These are phyloP conservation scores for Exutisphaerella laricina DNA, from an alignment of 2,329 filamentous ascomycete species.

Conservation along the genomic window DNA sequence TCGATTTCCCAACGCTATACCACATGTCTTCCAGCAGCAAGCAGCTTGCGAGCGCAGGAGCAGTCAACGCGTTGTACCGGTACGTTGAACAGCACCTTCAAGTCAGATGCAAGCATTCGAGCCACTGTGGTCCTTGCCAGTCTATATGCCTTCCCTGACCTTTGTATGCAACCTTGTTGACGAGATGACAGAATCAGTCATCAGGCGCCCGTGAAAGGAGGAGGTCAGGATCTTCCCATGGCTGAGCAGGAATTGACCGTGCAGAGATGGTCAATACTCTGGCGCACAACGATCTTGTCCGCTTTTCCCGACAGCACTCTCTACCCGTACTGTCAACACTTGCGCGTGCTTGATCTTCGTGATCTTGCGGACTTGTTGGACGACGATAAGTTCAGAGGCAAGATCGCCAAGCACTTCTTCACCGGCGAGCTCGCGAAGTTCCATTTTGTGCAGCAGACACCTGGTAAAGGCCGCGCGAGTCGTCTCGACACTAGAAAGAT, in stretches of 20 bases:
- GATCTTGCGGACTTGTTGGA: conserved; percentile 58
- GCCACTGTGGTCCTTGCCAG: too few species aligned
- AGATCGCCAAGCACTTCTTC: conserved; percentile 55
- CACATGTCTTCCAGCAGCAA: conserved; percentile 53
- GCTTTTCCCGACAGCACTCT: conserved; percentile 56
- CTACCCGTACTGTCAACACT: conserved; percentile 65
- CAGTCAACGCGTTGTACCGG: conserved; percentile 60
- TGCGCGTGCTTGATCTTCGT: conserved; percentile 58
- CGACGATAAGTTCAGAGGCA: conserved; percentile 54
- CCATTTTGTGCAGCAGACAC: conserved; percentile 32
- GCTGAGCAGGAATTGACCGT: conserved; percentile 45
- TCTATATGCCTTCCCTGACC: too few species aligned
- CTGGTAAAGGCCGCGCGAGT: conserved; percentile 25
- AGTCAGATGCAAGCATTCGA: too few species aligned
- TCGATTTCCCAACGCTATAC: conserved; percentile 58
- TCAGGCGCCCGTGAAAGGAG: conserved; percentile 41
- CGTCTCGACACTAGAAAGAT: conserved; percentile 39
- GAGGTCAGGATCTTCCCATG: conserved; percentile 37
- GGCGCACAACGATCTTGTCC: conserved; percentile 64
- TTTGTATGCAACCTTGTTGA: too few species aligned
- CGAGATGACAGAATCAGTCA: conserved; percentile 38
- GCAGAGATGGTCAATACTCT: conserved; percentile 58
- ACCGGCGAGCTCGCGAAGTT: conserved; percentile 43
- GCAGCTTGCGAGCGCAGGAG: conserved; percentile 51
- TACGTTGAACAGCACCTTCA: conserved; percentile 30